A percentile compares a stretch with the other conserved stretches of the same genome.
Evolutionary conservation across 1,284 basidiomycete genomes (phyloP).

Genomic region (Kwoniella shivajii): DNA sequence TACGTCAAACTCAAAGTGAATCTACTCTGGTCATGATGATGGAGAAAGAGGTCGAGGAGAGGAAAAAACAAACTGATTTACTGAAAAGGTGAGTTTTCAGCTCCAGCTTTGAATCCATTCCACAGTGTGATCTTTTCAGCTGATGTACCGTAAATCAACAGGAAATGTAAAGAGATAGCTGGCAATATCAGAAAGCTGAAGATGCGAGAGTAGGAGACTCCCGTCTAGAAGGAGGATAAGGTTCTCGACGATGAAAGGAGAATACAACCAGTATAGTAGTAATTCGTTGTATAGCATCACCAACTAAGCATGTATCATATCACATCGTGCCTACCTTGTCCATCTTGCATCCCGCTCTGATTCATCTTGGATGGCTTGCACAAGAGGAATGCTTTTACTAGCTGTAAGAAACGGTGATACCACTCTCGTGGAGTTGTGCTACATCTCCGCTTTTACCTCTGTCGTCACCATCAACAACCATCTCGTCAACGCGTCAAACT

Average conservation of each 20-base stretch:
- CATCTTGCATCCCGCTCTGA: too few relatives aligned
- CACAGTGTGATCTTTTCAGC: not conserved
- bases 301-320: too few relatives aligned
- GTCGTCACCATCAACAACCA: not conserved
- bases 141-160: not conserved
- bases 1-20: constrained; percentile 46
- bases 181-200: not conserved
- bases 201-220: too few relatives aligned
- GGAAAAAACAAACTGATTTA: constrained; percentile 35
- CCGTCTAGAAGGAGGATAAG: too few relatives aligned
- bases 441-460: not conserved
- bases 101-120: not conserved
- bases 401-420: not conserved
- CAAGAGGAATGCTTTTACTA: too few relatives aligned
- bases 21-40: constrained; percentile 49
- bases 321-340: not conserved
- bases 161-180: constrained; percentile 3
- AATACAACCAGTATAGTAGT: too few relatives aligned
- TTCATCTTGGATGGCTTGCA: too few relatives aligned
- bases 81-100: constrained; percentile 31
- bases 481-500: not conserved
- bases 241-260: too few relatives aligned
- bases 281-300: too few relatives aligned
- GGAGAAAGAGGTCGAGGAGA: constrained; percentile 45
- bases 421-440: not conserved